Evolutionary conservation across 495 filamentous ascomycete species (phyloP).

Genomic region (Penicillium macrosclerotiorum): DNA sequence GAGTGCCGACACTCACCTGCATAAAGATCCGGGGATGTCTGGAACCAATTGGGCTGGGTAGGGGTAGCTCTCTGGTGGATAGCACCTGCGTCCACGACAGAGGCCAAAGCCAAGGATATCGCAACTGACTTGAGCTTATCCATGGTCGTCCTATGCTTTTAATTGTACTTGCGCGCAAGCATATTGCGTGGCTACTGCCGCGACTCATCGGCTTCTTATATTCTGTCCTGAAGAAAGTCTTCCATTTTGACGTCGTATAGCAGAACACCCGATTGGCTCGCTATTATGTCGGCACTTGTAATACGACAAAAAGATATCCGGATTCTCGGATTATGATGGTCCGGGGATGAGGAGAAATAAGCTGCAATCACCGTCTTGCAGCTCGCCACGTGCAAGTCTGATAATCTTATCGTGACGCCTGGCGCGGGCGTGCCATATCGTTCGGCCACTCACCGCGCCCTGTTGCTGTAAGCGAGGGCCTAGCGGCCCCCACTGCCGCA

Average conservation of each 20-base stretch:
- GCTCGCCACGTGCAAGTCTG: conserved; percentile 3
- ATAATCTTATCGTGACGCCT: conserved; percentile 7
- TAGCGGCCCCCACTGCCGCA: conserved; percentile 1
- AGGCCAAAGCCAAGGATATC: conserved; percentile 2
- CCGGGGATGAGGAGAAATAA: conserved; percentile 1
- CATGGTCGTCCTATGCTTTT: too few species aligned
- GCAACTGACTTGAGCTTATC: conserved; percentile 1
- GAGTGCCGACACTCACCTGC: background rate
- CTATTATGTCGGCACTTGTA: background rate
- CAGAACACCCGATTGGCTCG: background rate
- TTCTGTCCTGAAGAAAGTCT: too few species aligned
- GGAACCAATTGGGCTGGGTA: conserved; percentile 21
- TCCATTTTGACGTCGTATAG: background rate
- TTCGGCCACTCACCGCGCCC: background rate
- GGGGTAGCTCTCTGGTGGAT: conserved; percentile 4
- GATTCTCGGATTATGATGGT: background rate
- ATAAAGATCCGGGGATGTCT: conserved; percentile 18
- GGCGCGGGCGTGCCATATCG: background rate
- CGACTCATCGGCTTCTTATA: background rate
- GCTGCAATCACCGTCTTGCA: conserved; percentile 5
- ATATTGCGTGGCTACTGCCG: background rate
- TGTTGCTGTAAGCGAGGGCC: conserved; percentile 9
- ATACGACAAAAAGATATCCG: background rate
- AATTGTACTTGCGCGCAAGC: too few species aligned
- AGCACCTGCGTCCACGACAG: conserved; percentile 4